Evolutionary conservation across 2,329 filamentous ascomycete genomes (phyloP), one percentile per base, ranked within the genome.

Genomic region (Ascochyta pisi): DNA sequence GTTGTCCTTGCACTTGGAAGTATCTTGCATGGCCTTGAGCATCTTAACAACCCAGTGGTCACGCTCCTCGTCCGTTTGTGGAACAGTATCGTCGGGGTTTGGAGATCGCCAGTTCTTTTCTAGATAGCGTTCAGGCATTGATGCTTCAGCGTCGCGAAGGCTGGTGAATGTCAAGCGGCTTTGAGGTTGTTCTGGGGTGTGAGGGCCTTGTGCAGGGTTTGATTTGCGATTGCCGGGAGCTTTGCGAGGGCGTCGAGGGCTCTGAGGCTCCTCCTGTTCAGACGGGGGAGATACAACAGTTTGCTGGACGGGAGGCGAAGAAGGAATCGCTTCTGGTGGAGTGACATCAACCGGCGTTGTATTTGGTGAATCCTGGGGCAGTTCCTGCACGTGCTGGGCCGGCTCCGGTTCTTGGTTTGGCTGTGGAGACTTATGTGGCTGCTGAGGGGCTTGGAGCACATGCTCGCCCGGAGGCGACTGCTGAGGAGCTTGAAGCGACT

Each of bases 11-110:
- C 47, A 56, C n/a, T 39, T 27, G 8, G 37, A 46, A 10, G 29
- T 50, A 26, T 58, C 54, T 29, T 48, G 22, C 6, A 62, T 48
- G 4, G 57, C 60, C 3, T 40, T 23, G 19, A 58, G 22, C 24
- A 62, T 33, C 22, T 41, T 10, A 15, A 33, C 19, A n/a, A 60
- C 57, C 26, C 53, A 55, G 9, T 31, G 3, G 2, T 47, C 51
- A 9, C 51, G 58, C 6, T 55, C 34, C 3, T 29, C 6, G 29
- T 43, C 41, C 2, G 43, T 58, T 3, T 7, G 31, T 0, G 60
- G 60, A 15, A 60, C 33, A 7, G 50, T 60, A 5, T 19, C 10
- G 33, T 62, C 60, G 6, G 49, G 24, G 3, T n/a, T 13, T 4
- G 57, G 57, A 5, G 49, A 8, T 8, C 24, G 15, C 56, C 56